A percentile compares a stretch with the other conserved stretches of the same genome.
phyloP scores from a whole-genome alignment of 345 rosid genomes.

The Sonneratia alba region DNA sequence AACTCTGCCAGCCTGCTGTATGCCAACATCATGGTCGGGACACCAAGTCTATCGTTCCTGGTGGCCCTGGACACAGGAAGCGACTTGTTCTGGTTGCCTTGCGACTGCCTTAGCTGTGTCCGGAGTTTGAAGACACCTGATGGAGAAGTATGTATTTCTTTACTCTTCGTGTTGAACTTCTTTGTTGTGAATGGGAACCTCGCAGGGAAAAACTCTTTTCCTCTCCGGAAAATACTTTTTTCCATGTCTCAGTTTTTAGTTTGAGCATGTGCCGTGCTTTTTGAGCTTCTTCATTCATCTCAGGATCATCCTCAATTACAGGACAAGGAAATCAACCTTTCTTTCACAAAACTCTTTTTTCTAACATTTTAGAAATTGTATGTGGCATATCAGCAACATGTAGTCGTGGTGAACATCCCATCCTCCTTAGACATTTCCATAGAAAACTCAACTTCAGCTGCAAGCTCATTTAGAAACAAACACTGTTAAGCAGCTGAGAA shows the following conservation, averaged over 20 bases:
- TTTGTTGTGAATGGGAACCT: neutral
- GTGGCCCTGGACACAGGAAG: conserved; percentile 95
- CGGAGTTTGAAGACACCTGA: conserved; percentile 22
- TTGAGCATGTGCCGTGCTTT: too few species aligned
- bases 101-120: conserved; percentile 63
- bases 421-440: too few species aligned
- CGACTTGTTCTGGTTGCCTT: conserved; percentile 89
- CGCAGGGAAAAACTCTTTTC: neutral
- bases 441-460: too few species aligned
- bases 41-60: conserved; percentile 53
- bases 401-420: too few species aligned
- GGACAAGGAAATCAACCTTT: too few species aligned
- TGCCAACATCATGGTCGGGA: conserved; percentile 68
- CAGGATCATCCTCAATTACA: too few species aligned
- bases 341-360: too few species aligned
- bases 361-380: too few species aligned
- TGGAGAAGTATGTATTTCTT: conserved; percentile 28
- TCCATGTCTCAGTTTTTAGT: neutral
- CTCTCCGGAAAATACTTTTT: neutral
- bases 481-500: too few species aligned
- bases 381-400: too few species aligned
- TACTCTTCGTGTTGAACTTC: neutral
- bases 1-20: conserved; percentile 53
- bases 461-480: too few species aligned
- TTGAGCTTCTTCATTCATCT: too few species aligned